Conservation (phyloP, 148 eudicot genomes). For the Nepenthes gracilis region DNA sequence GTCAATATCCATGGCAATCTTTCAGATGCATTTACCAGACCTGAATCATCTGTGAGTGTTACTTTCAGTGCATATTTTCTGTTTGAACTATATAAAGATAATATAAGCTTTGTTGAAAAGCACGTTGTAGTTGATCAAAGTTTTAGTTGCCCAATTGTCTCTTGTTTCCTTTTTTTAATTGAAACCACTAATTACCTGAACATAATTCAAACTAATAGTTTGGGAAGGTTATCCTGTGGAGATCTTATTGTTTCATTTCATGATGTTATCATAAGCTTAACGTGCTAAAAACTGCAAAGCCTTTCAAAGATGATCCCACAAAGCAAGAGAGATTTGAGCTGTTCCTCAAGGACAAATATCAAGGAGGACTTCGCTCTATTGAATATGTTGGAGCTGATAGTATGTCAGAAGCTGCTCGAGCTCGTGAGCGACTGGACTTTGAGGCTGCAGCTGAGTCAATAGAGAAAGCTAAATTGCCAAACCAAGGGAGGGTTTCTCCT, state of each 20-base stretch:
- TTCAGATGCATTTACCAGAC: slow-evolving; percentile 70
- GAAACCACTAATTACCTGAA: no score
- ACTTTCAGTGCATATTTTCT: not conserved
- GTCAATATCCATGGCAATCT: slow-evolving; percentile 41
- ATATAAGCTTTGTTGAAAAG: not conserved
- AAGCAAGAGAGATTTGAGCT: slow-evolving; percentile 94
- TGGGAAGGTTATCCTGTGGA: no score
- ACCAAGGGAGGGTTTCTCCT: slow-evolving; percentile 30
- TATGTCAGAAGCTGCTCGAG: slow-evolving; percentile 89
- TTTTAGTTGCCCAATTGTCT: no score
- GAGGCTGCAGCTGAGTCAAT: slow-evolving; percentile 83
- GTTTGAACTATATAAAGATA: not conserved
- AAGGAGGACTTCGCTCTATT: slow-evolving; percentile 80
- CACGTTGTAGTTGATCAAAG: no score
- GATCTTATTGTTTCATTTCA: not conserved
- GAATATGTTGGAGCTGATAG: slow-evolving; percentile 59
- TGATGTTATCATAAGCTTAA: slow-evolving; percentile 28
- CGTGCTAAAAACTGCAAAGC: slow-evolving; percentile 44
- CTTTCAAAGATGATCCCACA: slow-evolving; percentile 70
- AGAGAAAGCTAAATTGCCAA: slow-evolving; percentile 41
- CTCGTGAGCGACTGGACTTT: slow-evolving; percentile 92
- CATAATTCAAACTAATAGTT: not conserved
- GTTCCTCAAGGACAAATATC: slow-evolving; percentile 77
- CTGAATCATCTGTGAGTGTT: slow-evolving; percentile 74
- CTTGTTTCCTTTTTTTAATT: no score